Evolutionary conservation across 345 rosid genomes (phyloP), one percentile per base, ranked within the genome.

Genomic region (Abelmoschus esculentus): DNA sequence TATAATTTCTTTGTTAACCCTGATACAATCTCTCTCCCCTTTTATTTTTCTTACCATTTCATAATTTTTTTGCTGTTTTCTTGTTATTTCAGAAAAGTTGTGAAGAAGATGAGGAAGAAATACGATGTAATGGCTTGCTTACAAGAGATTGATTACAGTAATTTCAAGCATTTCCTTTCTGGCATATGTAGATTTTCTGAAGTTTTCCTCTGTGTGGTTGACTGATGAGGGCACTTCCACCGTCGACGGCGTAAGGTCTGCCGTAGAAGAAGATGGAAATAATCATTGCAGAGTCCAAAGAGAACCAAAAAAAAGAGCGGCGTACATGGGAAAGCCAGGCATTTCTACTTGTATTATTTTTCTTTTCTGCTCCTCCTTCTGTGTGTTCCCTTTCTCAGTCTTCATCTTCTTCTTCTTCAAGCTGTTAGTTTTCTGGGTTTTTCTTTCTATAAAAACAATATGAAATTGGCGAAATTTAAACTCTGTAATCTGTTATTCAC

Each of bases 61-160:
- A 5, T 32, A 22, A 14, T 55, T n/a, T 32, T 44, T 46, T 10
- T 3, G 38, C 52, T 15, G 11, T 34, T 13, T 46, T 67, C 46
- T 15, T 59, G 11, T 15, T 31, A 19, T 54, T 49, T 17, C 58
- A 54, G 58, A 8, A 52, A 6, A 42, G 53, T 18, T 28, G 60
- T 60, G 67, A 71, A 71, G 74, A 71, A 36, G 60, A 54, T 18
- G 79, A 66, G 22, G 73, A 72, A 76, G 75, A 76, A 61, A 69
- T 3, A 8, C 5, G 52, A 56, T 13, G 12, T 5, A 6, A 40
- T 5, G 1, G 11, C 17, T 63, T n/a, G 44, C 65, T 61, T 34
- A 12, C 58, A 67, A 28, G 55, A 47, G 56, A 28, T 32, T 34
- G 38, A 58, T 58, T 6, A 3, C 9, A 60, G 2, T 11, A 8